These are phyloP conservation scores for Hyaloscypha bicolor DNA, from an alignment of 495 filamentous ascomycete genomes.

Conservation along the genomic window DNA sequence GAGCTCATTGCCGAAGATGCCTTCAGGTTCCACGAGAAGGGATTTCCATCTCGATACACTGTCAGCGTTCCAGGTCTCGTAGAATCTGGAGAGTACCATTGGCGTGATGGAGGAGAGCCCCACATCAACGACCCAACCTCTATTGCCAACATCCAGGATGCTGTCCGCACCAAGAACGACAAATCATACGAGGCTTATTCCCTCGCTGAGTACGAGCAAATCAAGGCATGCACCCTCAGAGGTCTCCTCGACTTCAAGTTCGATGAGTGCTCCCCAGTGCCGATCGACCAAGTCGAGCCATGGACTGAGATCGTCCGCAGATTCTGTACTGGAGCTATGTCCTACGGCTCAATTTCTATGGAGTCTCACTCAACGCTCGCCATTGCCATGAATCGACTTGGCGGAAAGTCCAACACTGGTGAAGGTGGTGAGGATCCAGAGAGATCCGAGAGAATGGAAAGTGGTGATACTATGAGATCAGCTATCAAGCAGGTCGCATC, in stretches of 20 bases:
- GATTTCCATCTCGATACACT: constrained; percentile 83
- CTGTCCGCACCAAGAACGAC: constrained; percentile 97
- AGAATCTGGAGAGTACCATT: constrained; percentile 98
- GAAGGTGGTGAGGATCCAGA: constrained; percentile 98
- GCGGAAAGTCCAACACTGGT: constrained; percentile 98
- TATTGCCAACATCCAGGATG: constrained; percentile 98
- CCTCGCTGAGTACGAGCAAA: constrained; percentile 90
- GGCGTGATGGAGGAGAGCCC: constrained; percentile 98
- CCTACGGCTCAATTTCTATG: constrained; percentile 99
- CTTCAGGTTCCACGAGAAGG: constrained; percentile 94
- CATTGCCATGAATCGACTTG: constrained; percentile 96
- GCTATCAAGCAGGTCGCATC: constrained; percentile 99
- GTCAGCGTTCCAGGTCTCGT: constrained; percentile 80
- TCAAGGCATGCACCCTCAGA: constrained; percentile 96
- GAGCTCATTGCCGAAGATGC: constrained; percentile 96
- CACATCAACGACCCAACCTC: constrained; percentile 95
- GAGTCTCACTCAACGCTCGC: constrained; percentile 97
- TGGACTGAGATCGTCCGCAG: constrained; percentile 99
- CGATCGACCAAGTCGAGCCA: constrained; percentile 97
- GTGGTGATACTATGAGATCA: constrained; percentile 97
- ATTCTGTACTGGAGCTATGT: constrained; percentile 99
- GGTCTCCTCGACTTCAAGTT: constrained; percentile 98
- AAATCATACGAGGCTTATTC: constrained; percentile 99
- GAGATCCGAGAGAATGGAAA: constrained; percentile 81
- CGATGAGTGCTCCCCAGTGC: constrained; percentile 81